Conservation (phyloP, 2,329 filamentous ascomycete species). For the Pseudogymnoascus sp. region DNA sequence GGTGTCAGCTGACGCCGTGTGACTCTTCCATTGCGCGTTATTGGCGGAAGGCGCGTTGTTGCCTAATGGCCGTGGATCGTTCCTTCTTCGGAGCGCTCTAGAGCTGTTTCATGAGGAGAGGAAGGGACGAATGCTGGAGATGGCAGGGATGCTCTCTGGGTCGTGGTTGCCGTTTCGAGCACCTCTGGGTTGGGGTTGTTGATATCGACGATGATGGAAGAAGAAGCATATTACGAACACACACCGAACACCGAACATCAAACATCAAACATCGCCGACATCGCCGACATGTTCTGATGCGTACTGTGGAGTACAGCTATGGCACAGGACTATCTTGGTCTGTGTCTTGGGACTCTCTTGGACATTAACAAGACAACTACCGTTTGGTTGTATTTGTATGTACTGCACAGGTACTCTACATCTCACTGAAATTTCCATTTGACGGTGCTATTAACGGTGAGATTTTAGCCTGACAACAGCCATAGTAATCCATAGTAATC, state of each 20-base stretch:
- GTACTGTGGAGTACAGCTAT: not conserved
- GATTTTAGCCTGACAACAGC: not conserved
- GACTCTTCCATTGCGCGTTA: not conserved
- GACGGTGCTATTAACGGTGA: not conserved
- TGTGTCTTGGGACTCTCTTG: not conserved
- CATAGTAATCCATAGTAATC: not conserved
- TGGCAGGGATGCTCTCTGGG: not conserved
- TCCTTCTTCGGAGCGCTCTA: not conserved
- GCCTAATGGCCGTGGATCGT: not conserved
- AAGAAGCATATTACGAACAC: not conserved
- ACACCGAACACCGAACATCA: not conserved
- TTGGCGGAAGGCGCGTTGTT: slow-evolving; percentile 3
- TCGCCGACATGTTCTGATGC: not conserved
- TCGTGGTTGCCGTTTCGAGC: not conserved
- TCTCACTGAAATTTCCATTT: not conserved
- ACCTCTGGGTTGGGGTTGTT: not conserved
- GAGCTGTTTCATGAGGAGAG: not conserved
- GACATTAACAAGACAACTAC: not conserved
- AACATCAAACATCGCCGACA: not conserved
- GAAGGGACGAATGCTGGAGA: not conserved
- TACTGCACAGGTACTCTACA: not conserved
- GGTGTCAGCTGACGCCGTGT: not conserved
- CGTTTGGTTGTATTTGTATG: not conserved
- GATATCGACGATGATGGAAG: not conserved
- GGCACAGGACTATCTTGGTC: not conserved